phyloP scores from a whole-genome alignment of 805 yeast species.

The Teunomyces barrocoloradensis region DNA sequence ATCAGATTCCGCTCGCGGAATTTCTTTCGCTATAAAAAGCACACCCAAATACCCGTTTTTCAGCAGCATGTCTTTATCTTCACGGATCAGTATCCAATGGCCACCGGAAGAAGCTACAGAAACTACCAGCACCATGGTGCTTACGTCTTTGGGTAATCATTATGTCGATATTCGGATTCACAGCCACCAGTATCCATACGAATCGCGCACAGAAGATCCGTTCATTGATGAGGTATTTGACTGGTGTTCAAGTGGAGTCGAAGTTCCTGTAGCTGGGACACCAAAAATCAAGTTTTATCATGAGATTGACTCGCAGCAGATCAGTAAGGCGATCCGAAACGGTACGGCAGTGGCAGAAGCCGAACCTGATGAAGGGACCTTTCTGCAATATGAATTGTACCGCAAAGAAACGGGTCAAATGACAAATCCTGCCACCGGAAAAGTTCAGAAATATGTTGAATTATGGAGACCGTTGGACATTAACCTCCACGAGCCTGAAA shows the following conservation, averaged over 20 bases:
- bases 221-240: slow-evolving; percentile 40
- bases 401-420: slow-evolving; percentile 51
- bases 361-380: slow-evolving; percentile 47
- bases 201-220: not conserved
- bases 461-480: slow-evolving; percentile 54
- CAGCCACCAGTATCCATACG: slow-evolving; percentile 9
- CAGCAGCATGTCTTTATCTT: slow-evolving; percentile 34
- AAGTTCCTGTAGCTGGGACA: slow-evolving; percentile 35
- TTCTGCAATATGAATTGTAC: slow-evolving; percentile 35
- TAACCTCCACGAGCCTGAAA: slow-evolving; percentile 22
- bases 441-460: slow-evolving; percentile 47
- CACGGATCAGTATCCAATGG: slow-evolving; percentile 55
- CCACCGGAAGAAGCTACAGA: slow-evolving; percentile 41
- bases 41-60: no score
- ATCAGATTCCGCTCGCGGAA: not conserved
- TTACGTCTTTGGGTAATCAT: slow-evolving; percentile 41
- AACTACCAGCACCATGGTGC: slow-evolving; percentile 46
- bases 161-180: slow-evolving; percentile 48
- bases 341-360: slow-evolving; percentile 30
- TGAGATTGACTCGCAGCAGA: slow-evolving; percentile 41
- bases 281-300: slow-evolving; percentile 39
- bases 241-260: slow-evolving; percentile 58
- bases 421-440: slow-evolving; percentile 44
- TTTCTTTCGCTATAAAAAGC: not conserved
- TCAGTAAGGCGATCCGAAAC: slow-evolving; percentile 23